Percentiles rank a stretch among this genome's conserved stretches.
Conservation (phyloP, 345 rosid genomes). For the Syzygium oleosum region DNA sequence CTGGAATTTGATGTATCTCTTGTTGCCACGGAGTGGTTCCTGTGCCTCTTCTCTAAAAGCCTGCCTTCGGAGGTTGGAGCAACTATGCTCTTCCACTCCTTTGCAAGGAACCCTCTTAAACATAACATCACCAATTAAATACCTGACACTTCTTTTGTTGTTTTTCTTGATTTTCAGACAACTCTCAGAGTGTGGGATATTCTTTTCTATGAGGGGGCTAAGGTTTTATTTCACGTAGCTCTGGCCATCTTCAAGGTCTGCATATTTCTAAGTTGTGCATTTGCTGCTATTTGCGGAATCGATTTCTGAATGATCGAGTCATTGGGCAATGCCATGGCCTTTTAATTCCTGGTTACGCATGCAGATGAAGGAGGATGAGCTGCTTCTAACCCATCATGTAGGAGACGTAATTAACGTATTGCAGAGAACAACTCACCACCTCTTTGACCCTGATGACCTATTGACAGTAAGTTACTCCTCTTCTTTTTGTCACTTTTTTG, state of each 20-base stretch:
- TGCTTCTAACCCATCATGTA: constrained; percentile 84
- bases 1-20: constrained; percentile 96
- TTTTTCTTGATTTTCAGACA: constrained; percentile 37
- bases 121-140: neutral
- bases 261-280: neutral
- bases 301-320: neutral
- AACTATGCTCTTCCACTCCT: neutral
- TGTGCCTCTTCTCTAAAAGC: constrained; percentile 98
- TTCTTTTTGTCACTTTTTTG: neutral
- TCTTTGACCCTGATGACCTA: constrained; percentile 95
- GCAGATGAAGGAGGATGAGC: constrained; percentile 94
- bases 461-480: constrained; percentile 48
- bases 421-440: constrained; percentile 86
- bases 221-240: constrained; percentile 95
- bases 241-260: constrained; percentile 93
- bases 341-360: neutral
- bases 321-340: neutral
- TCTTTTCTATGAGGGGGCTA: constrained; percentile 95
- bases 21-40: constrained; percentile 98
- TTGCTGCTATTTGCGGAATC: neutral
- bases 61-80: constrained; percentile 93
- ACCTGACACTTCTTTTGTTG: neutral
- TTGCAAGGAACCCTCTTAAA: neutral
- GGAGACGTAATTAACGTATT: constrained; percentile 84
- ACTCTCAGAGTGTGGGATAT: constrained; percentile 98